These are phyloP conservation scores for Hypoxylon lenormandii DNA, from an alignment of 495 filamentous ascomycete genomes.

Conservation along the genomic window DNA sequence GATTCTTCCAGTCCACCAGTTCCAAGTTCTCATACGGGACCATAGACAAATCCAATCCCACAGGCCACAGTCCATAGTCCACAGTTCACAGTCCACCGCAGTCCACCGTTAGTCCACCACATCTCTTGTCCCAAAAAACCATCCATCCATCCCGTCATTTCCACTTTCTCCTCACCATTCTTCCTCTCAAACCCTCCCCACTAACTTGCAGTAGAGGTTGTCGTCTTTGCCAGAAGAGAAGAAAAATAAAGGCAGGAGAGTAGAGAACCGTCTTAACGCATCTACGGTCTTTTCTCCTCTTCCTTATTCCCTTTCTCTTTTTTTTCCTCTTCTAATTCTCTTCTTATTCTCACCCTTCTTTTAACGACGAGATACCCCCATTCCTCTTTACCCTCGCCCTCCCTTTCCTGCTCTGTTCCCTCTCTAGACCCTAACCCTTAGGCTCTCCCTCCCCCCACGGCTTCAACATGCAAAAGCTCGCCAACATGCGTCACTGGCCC, in stretches of 20 bases:
- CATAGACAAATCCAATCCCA: too few species aligned
- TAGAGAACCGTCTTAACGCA: constrained; percentile 38
- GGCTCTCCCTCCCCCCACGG: constrained; percentile 38
- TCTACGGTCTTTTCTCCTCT: constrained; percentile 46
- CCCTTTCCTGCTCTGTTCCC: constrained; percentile 30
- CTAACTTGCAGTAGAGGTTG: constrained; percentile 48
- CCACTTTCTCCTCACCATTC: constrained; percentile 57
- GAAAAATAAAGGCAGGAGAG: constrained; percentile 49
- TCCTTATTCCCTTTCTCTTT: constrained; percentile 32
- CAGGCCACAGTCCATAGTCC: too few species aligned
- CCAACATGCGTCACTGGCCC: constrained; percentile 88
- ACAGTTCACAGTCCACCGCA: too few species aligned
- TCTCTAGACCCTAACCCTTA: constrained; percentile 32
- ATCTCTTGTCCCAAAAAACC: constrained; percentile 45
- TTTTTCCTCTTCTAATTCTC: constrained; percentile 27
- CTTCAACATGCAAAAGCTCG: constrained; percentile 87
- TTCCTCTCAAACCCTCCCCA: constrained; percentile 48
- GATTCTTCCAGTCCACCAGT: constrained; percentile 43
- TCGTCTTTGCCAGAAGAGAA: constrained; percentile 44
- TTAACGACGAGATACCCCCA: constrained; percentile 38
- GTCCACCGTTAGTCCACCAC: constrained; percentile 11
- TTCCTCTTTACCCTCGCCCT: constrained; percentile 43
- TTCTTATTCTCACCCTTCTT: constrained; percentile 49
- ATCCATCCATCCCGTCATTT: constrained; percentile 53
- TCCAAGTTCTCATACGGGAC: constrained; percentile 37